Evolutionary conservation across 192 early-diverging fungal genomes (phyloP), one percentile per base, ranked within the genome.

Genomic region (Lunasporangiospora selenospora): DNA sequence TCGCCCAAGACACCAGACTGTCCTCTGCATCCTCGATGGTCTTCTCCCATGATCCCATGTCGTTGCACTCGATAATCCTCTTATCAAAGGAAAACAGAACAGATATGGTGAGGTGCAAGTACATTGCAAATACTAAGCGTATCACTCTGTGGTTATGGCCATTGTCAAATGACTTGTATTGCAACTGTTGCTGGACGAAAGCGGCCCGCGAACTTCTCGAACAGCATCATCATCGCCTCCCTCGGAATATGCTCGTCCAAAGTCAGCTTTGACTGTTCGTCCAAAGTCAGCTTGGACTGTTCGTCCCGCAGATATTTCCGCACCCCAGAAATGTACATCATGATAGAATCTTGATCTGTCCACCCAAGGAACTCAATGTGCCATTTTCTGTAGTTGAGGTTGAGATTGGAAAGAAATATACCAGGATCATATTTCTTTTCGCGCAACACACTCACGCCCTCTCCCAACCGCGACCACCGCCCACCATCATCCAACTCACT

Each of bases 11-110:
- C 3, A 43, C 38, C 13, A 55, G 26, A 13, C 16, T 55, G 53
- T 55, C 40, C 31, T 55, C 53, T 27, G 27, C 43, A 29, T 42
- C 53, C 40, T 55, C 39, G 24, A 55, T 55, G 26, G 19, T 2
- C 15, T 24, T 27, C 38, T 42, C 19, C 53, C 53, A 55, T 55
- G 40, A 4, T 18, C 39, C 53, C 11, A 6, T 38, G 4, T 43
- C 37, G 24, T 23, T 29, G 18, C 21, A 24, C 23, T 53, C 52
- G 18, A 53, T n/a, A 42, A 42, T 42, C 19, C 30, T 55, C 26
- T 39, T 40, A 5, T n/a, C n/a, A n/a, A n/a, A n/a, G n/a, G n/a
- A n/a, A n/a, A n/a, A n/a, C n/a, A n/a, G n/a, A n/a, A n/a, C n/a
- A n/a, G n/a, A n/a, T n/a, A n/a, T n/a, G n/a, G n/a, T n/a, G n/a